These are phyloP conservation scores for Scheffersomyces stambukii DNA, from an alignment of 1,139 yeast species.

Conservation along the genomic window DNA sequence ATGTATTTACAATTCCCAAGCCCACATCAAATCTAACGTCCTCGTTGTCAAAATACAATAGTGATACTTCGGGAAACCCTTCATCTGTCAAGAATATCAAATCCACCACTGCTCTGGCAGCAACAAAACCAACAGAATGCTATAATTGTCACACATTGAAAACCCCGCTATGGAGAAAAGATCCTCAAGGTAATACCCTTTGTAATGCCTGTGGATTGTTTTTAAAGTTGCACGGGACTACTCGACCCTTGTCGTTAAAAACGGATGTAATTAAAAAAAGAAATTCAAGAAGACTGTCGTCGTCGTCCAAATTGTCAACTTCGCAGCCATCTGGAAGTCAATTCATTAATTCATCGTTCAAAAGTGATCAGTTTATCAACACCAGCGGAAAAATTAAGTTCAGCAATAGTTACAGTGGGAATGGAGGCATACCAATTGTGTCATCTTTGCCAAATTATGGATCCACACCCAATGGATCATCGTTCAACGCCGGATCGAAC, in stretches of 20 bases:
- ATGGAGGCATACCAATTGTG: constrained; percentile 6
- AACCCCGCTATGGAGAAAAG: constrained; percentile 59
- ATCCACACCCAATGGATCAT: constrained; percentile 9
- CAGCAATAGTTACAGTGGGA: no score
- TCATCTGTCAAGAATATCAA: no score
- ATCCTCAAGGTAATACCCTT: constrained; percentile 51
- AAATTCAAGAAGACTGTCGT: constrained; percentile 30
- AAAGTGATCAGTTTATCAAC: constrained; percentile 3
- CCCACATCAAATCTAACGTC: constrained; percentile 33
- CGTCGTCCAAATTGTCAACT: constrained; percentile 3
- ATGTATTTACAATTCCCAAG: constrained; percentile 1
- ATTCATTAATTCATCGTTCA: constrained; percentile 4
- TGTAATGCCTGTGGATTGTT: constrained; percentile 62
- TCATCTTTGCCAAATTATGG: constrained; percentile 8
- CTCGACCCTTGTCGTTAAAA: constrained; percentile 52
- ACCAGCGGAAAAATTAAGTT: constrained; percentile 4
- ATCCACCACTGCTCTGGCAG: no score
- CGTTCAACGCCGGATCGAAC: constrained; percentile 9
- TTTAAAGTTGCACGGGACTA: constrained; percentile 54
- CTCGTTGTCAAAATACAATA: constrained; percentile 19
- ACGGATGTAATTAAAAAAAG: constrained; percentile 58
- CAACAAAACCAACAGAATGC: constrained; percentile 13
- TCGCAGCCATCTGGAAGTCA: constrained; percentile 2
- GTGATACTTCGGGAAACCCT: constrained; percentile 1
- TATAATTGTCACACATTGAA: constrained; percentile 50